Base-by-base conservation (phyloP, 1,139 yeast species). In the Kluyveromyces sp. region DNA sequence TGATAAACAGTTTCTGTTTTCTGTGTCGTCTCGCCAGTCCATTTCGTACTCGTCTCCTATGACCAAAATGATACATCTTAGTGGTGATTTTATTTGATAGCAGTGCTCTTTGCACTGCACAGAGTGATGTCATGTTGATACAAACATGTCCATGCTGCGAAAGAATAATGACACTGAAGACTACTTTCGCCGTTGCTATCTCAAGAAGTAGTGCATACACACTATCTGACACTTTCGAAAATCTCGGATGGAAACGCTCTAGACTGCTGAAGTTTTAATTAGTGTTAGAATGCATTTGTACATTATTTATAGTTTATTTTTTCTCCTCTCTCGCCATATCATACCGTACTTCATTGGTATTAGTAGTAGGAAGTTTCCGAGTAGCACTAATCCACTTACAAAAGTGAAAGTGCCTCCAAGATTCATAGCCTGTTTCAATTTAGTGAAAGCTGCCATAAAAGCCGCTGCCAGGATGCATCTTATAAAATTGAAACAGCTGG, bases 381-480 rank as follows among this genome's bases (percentile, higher is more conserved):
- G 39, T 33, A 58, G 49, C 16, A 60, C 51, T 20, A 60, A 33
- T 3, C 58, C 63, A 41, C 74, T 70, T 67, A 80, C 63, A 22
- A 82, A 65, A 0, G 83, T 73, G 54, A 78, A 80, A 0, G 83
- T 75, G 1, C 87, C 85, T 2, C 89, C 89, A 3, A 77, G 57
- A 0, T 74, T 71, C 70, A 83, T 65, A 0, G 67, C 42, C 1
- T 46, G 46, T 39, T 72, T 71, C 86, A 83, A 80, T 43, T 64
- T 68, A 18, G 78, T 73, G 25, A 81, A 70, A 16, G 75, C 78
- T 0, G 84, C 86, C 47, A 81, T 69, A 42, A 81, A 79, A 1
- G 75, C 69, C 1, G 89, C 86, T 47, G 80, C 74, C 45, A 71
- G 54, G 19, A 76, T 64, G 52, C 92, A 81, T 50, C 88, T 64